Conservation (phyloP, 306 rosid species). For the Malus orientalis region DNA sequence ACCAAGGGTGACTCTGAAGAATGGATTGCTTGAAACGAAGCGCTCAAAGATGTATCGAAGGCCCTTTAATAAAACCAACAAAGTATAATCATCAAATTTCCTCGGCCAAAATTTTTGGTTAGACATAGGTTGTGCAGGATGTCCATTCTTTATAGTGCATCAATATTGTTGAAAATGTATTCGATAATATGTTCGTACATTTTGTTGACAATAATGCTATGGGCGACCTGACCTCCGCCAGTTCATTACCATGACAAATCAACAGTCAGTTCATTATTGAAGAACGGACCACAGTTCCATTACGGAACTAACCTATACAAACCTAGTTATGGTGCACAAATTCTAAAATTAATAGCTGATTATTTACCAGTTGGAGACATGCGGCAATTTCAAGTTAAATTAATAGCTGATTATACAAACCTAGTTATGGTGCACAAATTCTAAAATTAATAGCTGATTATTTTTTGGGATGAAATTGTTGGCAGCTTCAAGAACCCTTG, state of each 20-base stretch:
- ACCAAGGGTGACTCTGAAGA: background rate
- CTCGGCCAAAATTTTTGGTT: background rate
- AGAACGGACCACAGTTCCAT: too few relatives aligned
- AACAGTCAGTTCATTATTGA: too few relatives aligned
- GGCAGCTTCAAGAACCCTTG: constrained; percentile 2
- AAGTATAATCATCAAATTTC: too few relatives aligned
- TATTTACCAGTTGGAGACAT: constrained; percentile 1
- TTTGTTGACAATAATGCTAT: too few relatives aligned
- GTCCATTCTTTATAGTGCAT: too few relatives aligned
- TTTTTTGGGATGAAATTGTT: background rate
- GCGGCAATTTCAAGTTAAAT: background rate
- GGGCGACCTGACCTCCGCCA: too few relatives aligned
- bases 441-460: background rate
- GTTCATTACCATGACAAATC: background rate
- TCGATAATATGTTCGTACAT: too few relatives aligned
- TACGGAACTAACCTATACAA: too few relatives aligned
- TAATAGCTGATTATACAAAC: too few relatives aligned
- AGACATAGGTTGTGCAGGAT: background rate
- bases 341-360: background rate
- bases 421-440: too few relatives aligned
- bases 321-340: background rate
- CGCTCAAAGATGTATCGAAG: background rate
- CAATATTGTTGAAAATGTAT: too few relatives aligned
- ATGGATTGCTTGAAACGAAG: background rate
- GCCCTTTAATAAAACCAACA: too few relatives aligned